A percentile compares a stretch with the other conserved stretches of the same genome.
Conservation (phyloP, 768 basidiomycete species). For the Phylloporus arenicola region DNA sequence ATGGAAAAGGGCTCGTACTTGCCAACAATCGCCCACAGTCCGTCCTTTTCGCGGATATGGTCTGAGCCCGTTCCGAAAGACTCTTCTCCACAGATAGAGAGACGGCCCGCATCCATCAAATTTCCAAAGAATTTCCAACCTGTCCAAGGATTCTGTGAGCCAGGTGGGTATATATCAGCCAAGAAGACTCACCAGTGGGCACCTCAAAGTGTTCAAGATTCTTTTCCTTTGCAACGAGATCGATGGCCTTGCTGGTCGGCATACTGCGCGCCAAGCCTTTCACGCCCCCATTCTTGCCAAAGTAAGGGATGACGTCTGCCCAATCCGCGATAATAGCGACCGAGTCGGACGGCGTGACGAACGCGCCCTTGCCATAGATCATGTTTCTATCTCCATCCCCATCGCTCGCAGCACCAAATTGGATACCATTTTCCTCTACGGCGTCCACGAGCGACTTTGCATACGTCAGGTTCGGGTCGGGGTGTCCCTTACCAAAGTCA, state of each 20-base stretch:
- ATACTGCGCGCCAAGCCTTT: conserved; percentile 96
- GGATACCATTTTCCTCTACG: conserved; percentile 81
- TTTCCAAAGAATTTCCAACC: conserved; percentile 99
- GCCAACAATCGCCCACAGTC: conserved; percentile 96
- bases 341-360: conserved; percentile 96
- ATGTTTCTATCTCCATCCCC: conserved; percentile 99
- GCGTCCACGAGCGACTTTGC: conserved; percentile 89
- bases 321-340: conserved; percentile 99
- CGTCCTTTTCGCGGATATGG: conserved; percentile 99
- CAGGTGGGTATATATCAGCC: background rate
- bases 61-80: conserved; percentile 99
- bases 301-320: conserved; percentile 89
- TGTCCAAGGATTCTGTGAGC: conserved; percentile 25
- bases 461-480: conserved; percentile 97
- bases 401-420: conserved; percentile 94
- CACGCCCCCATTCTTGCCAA: conserved; percentile 70
- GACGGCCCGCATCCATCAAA: conserved; percentile 95
- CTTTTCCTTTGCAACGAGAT: conserved; percentile 92
- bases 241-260: conserved; percentile 97
- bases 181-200: conserved; percentile 67
- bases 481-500: conserved; percentile 97
- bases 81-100: conserved; percentile 99
- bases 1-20: conserved; percentile 26
- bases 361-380: conserved; percentile 98
- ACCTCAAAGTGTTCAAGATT: conserved; percentile 92